These are phyloP conservation scores for Pugionium dolabratum DNA, from an alignment of 345 rosid genomes.

Conservation along the genomic window DNA sequence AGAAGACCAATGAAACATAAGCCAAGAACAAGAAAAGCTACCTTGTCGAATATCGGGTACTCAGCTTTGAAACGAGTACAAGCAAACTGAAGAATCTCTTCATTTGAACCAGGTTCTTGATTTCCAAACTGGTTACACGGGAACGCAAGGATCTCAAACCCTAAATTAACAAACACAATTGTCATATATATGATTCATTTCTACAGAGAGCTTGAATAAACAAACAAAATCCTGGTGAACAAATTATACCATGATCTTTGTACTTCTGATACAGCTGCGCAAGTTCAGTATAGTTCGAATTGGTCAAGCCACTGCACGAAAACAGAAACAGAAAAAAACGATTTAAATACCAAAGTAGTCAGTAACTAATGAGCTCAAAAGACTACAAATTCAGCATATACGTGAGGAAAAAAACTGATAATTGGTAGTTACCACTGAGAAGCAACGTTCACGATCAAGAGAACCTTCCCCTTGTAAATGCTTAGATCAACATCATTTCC, in stretches of 20 bases:
- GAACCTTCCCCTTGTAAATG: conserved; percentile 76
- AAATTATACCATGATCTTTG: conserved; percentile 70
- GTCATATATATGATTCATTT: neutral
- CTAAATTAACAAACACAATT: conserved; percentile 39
- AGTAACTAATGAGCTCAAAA: neutral
- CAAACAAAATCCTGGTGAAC: neutral
- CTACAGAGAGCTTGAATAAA: neutral
- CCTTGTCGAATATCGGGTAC: conserved; percentile 96
- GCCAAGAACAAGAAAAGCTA: conserved; percentile 27
- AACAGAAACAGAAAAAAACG: neutral
- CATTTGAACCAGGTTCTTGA: conserved; percentile 87
- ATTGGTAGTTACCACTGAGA: conserved; percentile 62
- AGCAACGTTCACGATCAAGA: conserved; percentile 92
- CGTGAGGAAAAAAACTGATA: neutral
- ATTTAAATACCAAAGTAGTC: conserved; percentile 9
- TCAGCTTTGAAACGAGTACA: conserved; percentile 98
- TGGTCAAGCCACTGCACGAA: conserved; percentile 80
- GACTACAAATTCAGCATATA: neutral
- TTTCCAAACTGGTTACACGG: conserved; percentile 92
- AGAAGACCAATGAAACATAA: neutral
- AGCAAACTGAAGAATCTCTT: conserved; percentile 69
- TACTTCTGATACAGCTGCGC: conserved; percentile 72
- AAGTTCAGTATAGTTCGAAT: conserved; percentile 91
- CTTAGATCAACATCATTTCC: conserved; percentile 73
- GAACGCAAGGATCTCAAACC: conserved; percentile 85